phyloP scores from a whole-genome alignment of 345 rosid genomes.

The Salix brachista region DNA sequence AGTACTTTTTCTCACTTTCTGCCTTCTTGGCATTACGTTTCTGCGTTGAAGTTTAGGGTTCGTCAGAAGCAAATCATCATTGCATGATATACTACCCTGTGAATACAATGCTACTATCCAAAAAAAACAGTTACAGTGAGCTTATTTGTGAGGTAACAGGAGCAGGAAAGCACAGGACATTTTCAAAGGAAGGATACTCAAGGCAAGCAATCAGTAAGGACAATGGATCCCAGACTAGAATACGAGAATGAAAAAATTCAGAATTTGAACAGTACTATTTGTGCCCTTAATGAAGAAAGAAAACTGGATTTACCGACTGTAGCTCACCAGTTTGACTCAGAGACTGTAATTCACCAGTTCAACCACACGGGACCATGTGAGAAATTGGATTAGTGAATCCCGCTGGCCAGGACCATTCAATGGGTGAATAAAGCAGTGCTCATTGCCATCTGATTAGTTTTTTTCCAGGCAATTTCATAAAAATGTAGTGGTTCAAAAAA shows the following conservation, averaged over 20 bases:
- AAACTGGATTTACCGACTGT: neutral
- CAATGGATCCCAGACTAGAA: neutral
- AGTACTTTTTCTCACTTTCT: slow-evolving; percentile 63
- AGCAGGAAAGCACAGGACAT: neutral
- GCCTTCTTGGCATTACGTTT: slow-evolving; percentile 62
- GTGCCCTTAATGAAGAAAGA: neutral
- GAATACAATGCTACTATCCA: neutral
- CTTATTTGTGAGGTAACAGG: neutral
- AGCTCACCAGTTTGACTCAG: neutral
- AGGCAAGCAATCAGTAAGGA: neutral
- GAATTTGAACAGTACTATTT: too few relatives aligned
- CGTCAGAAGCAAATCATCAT: neutral
- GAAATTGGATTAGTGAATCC: neutral
- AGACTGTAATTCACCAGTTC: neutral
- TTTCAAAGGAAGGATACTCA: neutral
- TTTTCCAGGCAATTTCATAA: neutral
- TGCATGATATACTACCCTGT: neutral
- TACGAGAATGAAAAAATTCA: too few relatives aligned
- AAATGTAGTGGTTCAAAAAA: neutral
- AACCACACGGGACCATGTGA: neutral
- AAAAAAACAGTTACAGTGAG: neutral
- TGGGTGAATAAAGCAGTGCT: neutral
- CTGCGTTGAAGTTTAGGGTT: slow-evolving; percentile 25
- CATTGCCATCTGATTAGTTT: neutral
- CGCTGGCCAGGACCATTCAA: neutral